Conservation (phyloP, 2,329 filamentous ascomycete genomes). For the Thielaviopsis punctulata region DNA sequence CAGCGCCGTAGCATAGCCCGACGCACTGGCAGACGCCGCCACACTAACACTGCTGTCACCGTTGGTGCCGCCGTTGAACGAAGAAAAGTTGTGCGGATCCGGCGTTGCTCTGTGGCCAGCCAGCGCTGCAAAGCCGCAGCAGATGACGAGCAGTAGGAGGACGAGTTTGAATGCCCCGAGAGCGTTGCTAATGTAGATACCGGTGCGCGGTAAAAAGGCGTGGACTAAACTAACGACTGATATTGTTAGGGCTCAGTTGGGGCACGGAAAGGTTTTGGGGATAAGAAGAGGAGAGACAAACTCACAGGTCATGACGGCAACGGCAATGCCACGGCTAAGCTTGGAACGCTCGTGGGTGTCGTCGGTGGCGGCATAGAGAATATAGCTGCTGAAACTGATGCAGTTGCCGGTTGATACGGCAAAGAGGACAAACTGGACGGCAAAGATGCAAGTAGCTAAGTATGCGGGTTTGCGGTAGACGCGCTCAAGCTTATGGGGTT, state of each 20-base stretch:
- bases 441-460: conserved; percentile 40
- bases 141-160: conserved; percentile 42
- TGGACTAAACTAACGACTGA: conserved; percentile 23
- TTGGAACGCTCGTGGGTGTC: conserved; percentile 30
- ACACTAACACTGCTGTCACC: too few relatives aligned
- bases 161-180: conserved; percentile 44
- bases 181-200: conserved; percentile 40
- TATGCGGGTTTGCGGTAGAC: conserved; percentile 35
- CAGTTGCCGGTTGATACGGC: conserved; percentile 43
- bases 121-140: conserved; percentile 39
- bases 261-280: not conserved
- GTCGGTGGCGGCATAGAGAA: conserved; percentile 34
- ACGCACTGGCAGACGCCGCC: not conserved
- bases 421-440: conserved; percentile 42
- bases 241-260: not conserved
- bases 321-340: conserved; percentile 37
- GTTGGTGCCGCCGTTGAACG: conserved; percentile 25
- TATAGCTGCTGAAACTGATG: conserved; percentile 40
- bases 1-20: conserved; percentile 26
- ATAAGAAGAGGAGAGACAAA: not conserved
- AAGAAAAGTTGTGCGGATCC: conserved; percentile 38
- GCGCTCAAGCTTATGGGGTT: conserved; percentile 29
- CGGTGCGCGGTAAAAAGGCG: conserved; percentile 35
- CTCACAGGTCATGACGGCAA: conserved; percentile 29
- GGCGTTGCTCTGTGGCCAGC: conserved; percentile 30